Evolutionary conservation across 345 rosid genomes (phyloP), one percentile per base, ranked within the genome.

Genomic region (Geranium rotundifolium): DNA sequence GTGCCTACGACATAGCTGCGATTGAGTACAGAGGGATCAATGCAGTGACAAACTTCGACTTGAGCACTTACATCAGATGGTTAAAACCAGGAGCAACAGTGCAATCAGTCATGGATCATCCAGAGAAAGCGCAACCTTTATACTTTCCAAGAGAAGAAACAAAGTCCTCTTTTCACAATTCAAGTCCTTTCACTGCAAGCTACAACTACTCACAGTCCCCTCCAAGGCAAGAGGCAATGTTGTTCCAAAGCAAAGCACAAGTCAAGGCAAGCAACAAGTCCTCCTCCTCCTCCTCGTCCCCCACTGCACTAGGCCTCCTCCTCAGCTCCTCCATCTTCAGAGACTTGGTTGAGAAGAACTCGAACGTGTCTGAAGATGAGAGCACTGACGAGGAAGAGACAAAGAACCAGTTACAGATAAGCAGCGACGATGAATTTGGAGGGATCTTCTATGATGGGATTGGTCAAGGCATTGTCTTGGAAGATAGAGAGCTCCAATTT

Each of bases 291-390:
- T 69, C 85, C 0, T 34, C 41, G 41, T 23, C 27, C 5, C 77
- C 81, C 1, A 80, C 81, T 30, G 87, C 87, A 0, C 77, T 85
- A 1, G 64, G 80, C 60, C 78, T 85, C 68, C 85, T 82, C 54
- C 69, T 80, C 19, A 76, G 84, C 9, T 85, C 87, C 17, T 79
- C 87, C 0, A 34, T 85, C 23, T 85, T 82, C 56, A 71, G 67
- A 71, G 84, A 80, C 18, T 30, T 85, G 58, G 75, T 80, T 27
- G 81, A 79, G 76, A 85, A 75, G 79, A 85, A 79, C 41, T 65
- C 80, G 2, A 67, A 34, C 27, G 62, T 69, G 17, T 60, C 72
- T 0, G 76, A 63, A 59, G 83, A 77, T 29, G 85, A 74, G 15
- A 46, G 52, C 52, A 63, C 57, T 50, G 65, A 70, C 17, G 82